Base-by-base conservation (phyloP, 768 basidiomycete species). In the Mycena metata region DNA sequence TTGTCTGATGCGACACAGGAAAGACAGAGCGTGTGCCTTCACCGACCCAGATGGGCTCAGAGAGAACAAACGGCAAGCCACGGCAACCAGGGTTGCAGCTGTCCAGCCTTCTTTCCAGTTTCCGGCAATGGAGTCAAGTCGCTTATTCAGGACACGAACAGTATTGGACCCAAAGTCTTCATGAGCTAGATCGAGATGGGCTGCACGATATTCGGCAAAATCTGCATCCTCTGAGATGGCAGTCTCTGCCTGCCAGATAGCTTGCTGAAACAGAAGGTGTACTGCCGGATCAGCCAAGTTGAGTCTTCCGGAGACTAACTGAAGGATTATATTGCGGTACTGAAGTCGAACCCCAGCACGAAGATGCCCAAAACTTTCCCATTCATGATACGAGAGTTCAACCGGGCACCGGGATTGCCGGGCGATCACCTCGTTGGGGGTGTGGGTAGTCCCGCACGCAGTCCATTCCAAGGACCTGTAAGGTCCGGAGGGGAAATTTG, bases 271-370 rank as follows among this genome's bases (percentile, higher is more conserved):
- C 0, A 89, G 76, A 0, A 78, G 60, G 64, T 85, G 79, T 0
- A 89, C 82, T 19, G 82, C 83, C 0, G 77, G 76, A 10, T 71
- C 63, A 24, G 77, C 74, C 62, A 89, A 83, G 11, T 77, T 80
- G 60, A 89, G 68, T 0, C 72, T 69, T 23, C 79, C 76, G 9
- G 78, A 77, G 9, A 78, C 77, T n/a, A 89, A 69, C 67, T 85
- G 85, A n/a, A 83, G 80, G 15, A 80, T 64, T 43, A 89, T 82
- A 64, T 88, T 88, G 43, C 82, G 73, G 87, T 86, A 88, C 55
- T 88, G 87, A 0, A 89, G 68, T 2, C 64, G 73, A 0, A 77
- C 64, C 0, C 87, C 86, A 42, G 82, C 79, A 7, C 88, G 84
- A 41, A 89, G 67, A 55, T 79, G 76, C 13, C 80, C 82, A 57